phyloP scores from a whole-genome alignment of 169 alveolate genomes.

The Ichthyophthirius multifiliis region DNA sequence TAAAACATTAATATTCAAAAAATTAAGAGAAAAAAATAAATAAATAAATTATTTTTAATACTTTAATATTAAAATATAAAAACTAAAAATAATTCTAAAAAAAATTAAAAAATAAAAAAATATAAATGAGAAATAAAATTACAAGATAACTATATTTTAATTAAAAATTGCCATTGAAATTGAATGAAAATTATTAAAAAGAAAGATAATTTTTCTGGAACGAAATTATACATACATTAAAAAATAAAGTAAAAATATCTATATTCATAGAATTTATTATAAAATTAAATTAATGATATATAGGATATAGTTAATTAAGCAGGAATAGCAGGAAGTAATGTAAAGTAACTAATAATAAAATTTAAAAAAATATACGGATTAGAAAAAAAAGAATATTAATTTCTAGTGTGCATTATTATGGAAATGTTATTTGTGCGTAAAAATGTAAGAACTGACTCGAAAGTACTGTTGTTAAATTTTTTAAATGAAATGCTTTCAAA shows the following conservation, averaged over 20 bases:
- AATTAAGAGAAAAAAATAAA: too few relatives aligned
- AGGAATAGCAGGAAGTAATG: conserved; percentile 4
- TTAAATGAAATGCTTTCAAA: not conserved
- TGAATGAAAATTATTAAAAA: not conserved
- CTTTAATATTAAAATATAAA: too few relatives aligned
- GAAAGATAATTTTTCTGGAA: conserved; percentile 19
- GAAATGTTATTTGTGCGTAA: not conserved
- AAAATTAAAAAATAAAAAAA: too few relatives aligned
- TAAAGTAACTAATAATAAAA: not conserved
- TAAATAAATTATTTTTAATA: too few relatives aligned
- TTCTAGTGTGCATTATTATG: not conserved
- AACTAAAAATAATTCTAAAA: too few relatives aligned
- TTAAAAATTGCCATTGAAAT: not conserved
- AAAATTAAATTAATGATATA: not conserved
- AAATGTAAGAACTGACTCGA: conserved; percentile 6
- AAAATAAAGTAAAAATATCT: not conserved
- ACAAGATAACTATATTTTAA: not conserved
- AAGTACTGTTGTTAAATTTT: not conserved
- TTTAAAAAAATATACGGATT: conserved; percentile 10
- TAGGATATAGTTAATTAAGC: conserved; percentile 5
- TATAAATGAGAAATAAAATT: too few relatives aligned
- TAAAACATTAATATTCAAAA: too few relatives aligned
- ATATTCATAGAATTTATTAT: not conserved
- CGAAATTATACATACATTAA: not conserved
- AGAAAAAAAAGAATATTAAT: not conserved